Evolutionary conservation across 192 early-diverging fungal genomes (phyloP).

Genomic region (Gamsiella multidivaricata): DNA sequence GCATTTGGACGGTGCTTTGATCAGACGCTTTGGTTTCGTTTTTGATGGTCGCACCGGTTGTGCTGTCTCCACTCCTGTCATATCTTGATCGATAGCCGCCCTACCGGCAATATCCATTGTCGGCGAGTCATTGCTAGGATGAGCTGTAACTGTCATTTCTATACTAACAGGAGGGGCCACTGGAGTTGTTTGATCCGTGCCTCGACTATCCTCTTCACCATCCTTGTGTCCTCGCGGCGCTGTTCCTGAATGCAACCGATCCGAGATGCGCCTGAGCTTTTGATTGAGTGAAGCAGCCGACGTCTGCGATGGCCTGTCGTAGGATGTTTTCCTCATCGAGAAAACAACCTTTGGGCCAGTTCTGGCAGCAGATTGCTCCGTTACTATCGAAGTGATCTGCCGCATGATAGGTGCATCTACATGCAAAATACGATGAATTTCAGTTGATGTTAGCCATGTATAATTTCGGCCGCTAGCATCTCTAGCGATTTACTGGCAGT

Average conservation of each 20-base stretch:
- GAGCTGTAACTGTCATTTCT: too few relatives aligned
- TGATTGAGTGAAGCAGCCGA: not conserved
- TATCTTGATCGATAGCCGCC: not conserved
- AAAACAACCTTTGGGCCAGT: conserved; percentile 32
- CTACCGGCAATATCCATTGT: not conserved
- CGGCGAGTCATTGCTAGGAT: too few relatives aligned
- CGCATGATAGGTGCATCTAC: conserved; percentile 31
- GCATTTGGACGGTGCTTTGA: conserved; percentile 4
- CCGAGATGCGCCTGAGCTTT: too few relatives aligned
- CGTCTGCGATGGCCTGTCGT: not conserved
- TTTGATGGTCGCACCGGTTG: not conserved
- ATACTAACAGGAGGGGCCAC: too few relatives aligned
- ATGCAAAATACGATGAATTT: too few relatives aligned
- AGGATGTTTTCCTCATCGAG: conserved; percentile 18
- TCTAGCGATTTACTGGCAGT: too few relatives aligned
- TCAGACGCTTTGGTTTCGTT: conserved; percentile 11
- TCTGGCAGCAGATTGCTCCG: not conserved
- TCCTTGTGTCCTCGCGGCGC: not conserved
- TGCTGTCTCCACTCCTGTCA: not conserved
- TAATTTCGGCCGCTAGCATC: not conserved
- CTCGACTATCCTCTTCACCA: not conserved
- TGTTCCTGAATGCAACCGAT: too few relatives aligned
- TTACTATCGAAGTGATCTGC: not conserved
- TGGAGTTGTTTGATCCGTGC: too few relatives aligned
- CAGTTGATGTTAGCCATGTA: too few relatives aligned